Conservation (phyloP, 2,329 filamentous ascomycete genomes). For the Aspergillus aculeatus region DNA sequence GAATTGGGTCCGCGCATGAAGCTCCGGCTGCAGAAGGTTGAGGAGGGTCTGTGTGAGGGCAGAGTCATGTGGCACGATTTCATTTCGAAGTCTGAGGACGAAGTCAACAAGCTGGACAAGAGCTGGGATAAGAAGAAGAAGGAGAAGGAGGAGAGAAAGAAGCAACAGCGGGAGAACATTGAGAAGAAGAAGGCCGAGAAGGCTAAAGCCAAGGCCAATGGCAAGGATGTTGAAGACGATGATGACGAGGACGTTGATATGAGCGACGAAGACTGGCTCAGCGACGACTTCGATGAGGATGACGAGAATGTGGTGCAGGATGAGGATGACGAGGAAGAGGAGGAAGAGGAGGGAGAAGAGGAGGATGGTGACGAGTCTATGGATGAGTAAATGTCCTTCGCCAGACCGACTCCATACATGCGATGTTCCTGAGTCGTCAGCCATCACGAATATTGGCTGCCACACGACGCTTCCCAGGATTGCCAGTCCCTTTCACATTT, state of each 20-base stretch:
- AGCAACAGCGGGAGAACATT: constrained; percentile 84
- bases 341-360: constrained; percentile 28
- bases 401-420: not conserved
- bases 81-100: constrained; percentile 76
- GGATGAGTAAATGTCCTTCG: constrained; percentile 36
- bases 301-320: constrained; percentile 29
- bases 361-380: constrained; percentile 39
- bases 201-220: constrained; percentile 47
- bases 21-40: constrained; percentile 87
- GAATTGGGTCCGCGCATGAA: constrained; percentile 90
- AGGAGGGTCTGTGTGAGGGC: constrained; percentile 85
- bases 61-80: constrained; percentile 98
- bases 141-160: constrained; percentile 79
- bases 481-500: not conserved
- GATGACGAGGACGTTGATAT: constrained; percentile 54
- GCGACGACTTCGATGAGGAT: constrained; percentile 50
- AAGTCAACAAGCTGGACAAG: constrained; percentile 75
- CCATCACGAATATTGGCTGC: not conserved
- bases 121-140: constrained; percentile 74
- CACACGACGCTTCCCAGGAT: not conserved
- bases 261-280: constrained; percentile 55
- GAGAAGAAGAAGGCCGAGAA: constrained; percentile 75
- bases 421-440: not conserved
- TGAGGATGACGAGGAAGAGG: constrained; percentile 43
- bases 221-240: constrained; percentile 44